phyloP scores from a whole-genome alignment of 1,284 basidiomycete species.

The Megacollybia platyphylla region DNA sequence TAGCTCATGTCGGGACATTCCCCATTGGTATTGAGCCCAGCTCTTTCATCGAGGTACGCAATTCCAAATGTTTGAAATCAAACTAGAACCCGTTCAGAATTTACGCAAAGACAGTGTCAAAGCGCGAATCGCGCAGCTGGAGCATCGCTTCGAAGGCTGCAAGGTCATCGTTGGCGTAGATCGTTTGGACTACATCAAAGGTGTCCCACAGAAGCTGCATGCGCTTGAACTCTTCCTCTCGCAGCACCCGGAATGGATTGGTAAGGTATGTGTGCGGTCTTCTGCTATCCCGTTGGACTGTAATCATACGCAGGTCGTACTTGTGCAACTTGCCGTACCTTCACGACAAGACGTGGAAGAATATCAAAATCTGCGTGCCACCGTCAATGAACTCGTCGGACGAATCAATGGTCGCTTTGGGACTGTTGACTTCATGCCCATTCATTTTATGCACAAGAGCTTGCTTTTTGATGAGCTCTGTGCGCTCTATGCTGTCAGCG shows the following conservation, averaged over 20 bases:
- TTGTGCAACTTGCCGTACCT: slow-evolving; percentile 95
- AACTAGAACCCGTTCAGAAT: slow-evolving; percentile 30
- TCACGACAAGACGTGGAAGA: slow-evolving; percentile 98
- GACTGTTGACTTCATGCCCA: slow-evolving; percentile 98
- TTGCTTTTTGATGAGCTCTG: slow-evolving; percentile 92
- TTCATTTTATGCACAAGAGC: slow-evolving; percentile 97
- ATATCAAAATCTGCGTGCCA: slow-evolving; percentile 93
- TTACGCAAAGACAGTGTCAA: slow-evolving; percentile 70
- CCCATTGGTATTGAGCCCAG: slow-evolving; percentile 96
- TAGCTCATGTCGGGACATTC: slow-evolving; percentile 96
- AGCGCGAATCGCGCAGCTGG: slow-evolving; percentile 69
- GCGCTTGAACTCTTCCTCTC: slow-evolving; percentile 93
- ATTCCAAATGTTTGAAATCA: slow-evolving; percentile 1
- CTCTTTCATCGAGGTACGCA: slow-evolving; percentile 72
- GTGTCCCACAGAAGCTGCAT: slow-evolving; percentile 96
- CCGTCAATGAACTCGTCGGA: slow-evolving; percentile 95
- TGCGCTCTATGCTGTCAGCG: slow-evolving; percentile 91
- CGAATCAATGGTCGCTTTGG: slow-evolving; percentile 98
- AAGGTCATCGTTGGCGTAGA: slow-evolving; percentile 99
- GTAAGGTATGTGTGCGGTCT: slow-evolving; percentile 48
- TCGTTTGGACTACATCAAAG: slow-evolving; percentile 98
- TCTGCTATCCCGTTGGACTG: not conserved
- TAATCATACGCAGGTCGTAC: slow-evolving; percentile 55
- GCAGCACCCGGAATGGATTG: slow-evolving; percentile 98
- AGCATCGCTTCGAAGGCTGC: slow-evolving; percentile 86